These are phyloP conservation scores for Epichloe sibirici DNA, from an alignment of 2,329 filamentous ascomycete genomes.

Conservation along the genomic window DNA sequence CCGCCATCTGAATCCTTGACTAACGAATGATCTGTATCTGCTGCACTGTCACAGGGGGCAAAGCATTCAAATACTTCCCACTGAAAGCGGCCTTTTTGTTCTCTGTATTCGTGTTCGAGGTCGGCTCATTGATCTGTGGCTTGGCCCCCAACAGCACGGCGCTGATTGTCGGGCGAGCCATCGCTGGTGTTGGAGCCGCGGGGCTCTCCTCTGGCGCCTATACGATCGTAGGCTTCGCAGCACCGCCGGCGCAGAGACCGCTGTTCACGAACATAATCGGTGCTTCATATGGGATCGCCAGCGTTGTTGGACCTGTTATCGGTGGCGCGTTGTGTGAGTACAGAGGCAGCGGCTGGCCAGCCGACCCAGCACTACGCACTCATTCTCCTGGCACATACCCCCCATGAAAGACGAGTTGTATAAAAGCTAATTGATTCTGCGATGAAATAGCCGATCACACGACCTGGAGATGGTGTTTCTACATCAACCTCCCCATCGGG, in stretches of 20 bases:
- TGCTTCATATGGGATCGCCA: not conserved
- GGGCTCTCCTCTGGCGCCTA: conserved; percentile 31
- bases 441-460: conserved; percentile 10
- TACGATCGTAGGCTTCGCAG: conserved; percentile 29
- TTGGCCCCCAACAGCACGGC: conserved; percentile 23
- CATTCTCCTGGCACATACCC: not conserved
- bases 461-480: conserved; percentile 20
- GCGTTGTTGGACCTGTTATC: not conserved
- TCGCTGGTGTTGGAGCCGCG: conserved; percentile 29
- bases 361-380: not conserved
- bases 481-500: conserved; percentile 19
- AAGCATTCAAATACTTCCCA: conserved; percentile 41
- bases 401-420: conserved; percentile 1
- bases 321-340: not conserved
- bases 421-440: not conserved
- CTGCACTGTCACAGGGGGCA: conserved; percentile 37
- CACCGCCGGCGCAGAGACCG: conserved; percentile 10
- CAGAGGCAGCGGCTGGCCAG: not conserved
- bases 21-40: conserved; percentile 5
- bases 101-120: conserved; percentile 37
- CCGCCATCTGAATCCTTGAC: not conserved
- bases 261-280: not conserved
- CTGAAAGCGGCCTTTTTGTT: conserved; percentile 34
- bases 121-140: conserved; percentile 40
- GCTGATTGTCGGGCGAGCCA: conserved; percentile 34